Evolutionary conservation across 1,139 yeast species (phyloP).

Genomic region (Torulaspora pretoriensis): DNA sequence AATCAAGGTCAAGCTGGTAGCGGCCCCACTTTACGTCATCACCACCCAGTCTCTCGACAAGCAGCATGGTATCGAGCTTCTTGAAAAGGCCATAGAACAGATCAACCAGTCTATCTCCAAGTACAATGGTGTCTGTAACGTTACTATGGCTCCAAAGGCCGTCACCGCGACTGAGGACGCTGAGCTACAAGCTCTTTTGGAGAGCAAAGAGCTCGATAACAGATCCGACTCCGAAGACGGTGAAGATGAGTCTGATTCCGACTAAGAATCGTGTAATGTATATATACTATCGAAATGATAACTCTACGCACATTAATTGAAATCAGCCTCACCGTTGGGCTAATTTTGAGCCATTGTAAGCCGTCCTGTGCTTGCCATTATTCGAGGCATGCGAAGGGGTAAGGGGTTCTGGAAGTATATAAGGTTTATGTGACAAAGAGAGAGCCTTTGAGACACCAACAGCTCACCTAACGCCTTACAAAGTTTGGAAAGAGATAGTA

Average conservation of each 20-base stretch:
- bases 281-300: conserved; percentile 4
- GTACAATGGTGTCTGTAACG: conserved; percentile 82
- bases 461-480: neutral
- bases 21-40: conserved; percentile 94
- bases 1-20: conserved; percentile 90
- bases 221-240: conserved; percentile 59
- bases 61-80: conserved; percentile 73
- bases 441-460: neutral
- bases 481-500: neutral
- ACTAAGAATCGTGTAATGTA: conserved; percentile 15
- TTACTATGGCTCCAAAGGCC: conserved; percentile 98
- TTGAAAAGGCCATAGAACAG: conserved; percentile 74
- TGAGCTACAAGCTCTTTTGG: conserved; percentile 90
- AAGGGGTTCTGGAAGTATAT: conserved; percentile 7
- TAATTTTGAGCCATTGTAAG: neutral
- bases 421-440: conserved; percentile 1
- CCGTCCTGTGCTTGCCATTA: conserved; percentile 1
- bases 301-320: neutral
- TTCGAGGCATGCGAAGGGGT: conserved; percentile 11
- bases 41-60: conserved; percentile 93
- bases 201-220: conserved; percentile 64
- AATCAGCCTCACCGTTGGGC: conserved; percentile 1
- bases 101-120: conserved; percentile 65
- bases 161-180: conserved; percentile 98
- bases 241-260: conserved; percentile 50